Percentiles rank a stretch among this genome's conserved stretches.
Conservation (phyloP, 345 rosid species). For the Dipteronia dyeriana region DNA sequence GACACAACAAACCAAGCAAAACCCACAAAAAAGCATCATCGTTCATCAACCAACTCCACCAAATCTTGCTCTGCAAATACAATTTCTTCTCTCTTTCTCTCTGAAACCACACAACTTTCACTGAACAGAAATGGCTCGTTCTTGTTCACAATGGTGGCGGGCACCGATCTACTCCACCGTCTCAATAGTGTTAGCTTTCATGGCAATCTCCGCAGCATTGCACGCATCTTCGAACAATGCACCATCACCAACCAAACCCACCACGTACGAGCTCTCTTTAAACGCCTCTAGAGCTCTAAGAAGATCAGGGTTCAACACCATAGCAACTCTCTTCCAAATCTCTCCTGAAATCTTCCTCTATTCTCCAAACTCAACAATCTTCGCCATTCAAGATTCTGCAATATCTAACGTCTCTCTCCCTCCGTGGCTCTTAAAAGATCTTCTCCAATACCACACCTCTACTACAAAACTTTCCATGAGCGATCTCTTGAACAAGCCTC, state of each 20-base stretch:
- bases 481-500: conserved; percentile 47
- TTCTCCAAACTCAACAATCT: conserved; percentile 63
- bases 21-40: not conserved
- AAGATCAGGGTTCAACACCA: conserved; percentile 58
- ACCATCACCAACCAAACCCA: conserved; percentile 19
- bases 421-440: conserved; percentile 56
- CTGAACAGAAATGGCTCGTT: conserved; percentile 27
- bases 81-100: not conserved
- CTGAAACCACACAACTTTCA: conserved; percentile 3
- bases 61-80: not conserved
- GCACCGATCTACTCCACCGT: conserved; percentile 55
- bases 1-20: not conserved
- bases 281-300: conserved; percentile 61
- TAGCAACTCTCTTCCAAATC: conserved; percentile 60
- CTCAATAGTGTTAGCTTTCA: conserved; percentile 63
- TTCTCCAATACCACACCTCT: conserved; percentile 71
- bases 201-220: conserved; percentile 62
- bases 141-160: conserved; percentile 51
- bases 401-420: conserved; percentile 47
- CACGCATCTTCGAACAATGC: conserved; percentile 27
- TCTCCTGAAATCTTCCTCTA: conserved; percentile 62
- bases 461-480: conserved; percentile 52
- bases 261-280: conserved; percentile 34
- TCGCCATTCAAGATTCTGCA: conserved; percentile 68
- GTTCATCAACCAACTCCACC: not conserved